Base-by-base conservation (phyloP, 345 rosid species). In the Camelina laxa region DNA sequence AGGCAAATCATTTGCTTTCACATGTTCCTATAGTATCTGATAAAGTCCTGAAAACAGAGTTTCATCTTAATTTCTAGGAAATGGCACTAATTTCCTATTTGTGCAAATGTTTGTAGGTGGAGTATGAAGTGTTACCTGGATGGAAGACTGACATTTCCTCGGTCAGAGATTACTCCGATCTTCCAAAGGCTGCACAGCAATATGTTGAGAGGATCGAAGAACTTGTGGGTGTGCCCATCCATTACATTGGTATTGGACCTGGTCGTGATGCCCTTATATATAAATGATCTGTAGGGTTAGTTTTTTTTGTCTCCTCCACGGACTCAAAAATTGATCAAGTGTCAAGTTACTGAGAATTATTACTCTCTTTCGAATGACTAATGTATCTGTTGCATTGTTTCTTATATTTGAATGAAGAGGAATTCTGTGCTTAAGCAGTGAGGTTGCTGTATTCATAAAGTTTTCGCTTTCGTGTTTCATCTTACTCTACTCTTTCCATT, bases 131-230 rank as follows among this genome's bases (percentile, higher is more conserved):
- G 8, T 79, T 95, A 60, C 97, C 96, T 0, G 99, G 99, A 65
- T 95, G 99, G 97, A 82, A 85, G 70, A 36, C 82, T 12, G 97
- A 95, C 80, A 92, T 95, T 16, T 95, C 99, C 39, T 83, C 88
- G 0, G 47, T 87, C 66, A 85, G 97, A 75, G 87, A 73, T 70
- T 95, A 95, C 80, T 48, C 84, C 0, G 98, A 92, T 77, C 94
- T 95, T 71, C 99, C 99, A 21, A 86, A 84, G 80, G 90, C 90
- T 50, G 97, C 98, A 6, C 85, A 48, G 9, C 88, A 63, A 55
- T 92, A 87, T 42, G 96, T 92, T 42, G 97, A 95, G 82, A 87
- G 97, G 86, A 86, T 95, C 58, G 97, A 95, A 75, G 91, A 95
- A 69, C 93, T 92, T 0, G 90, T 92, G 21, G 99, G 92, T 4